Evolutionary conservation across 2,329 filamentous ascomycete species (phyloP), one percentile per base, ranked within the genome.

Genomic region (Penicillium italicum): DNA sequence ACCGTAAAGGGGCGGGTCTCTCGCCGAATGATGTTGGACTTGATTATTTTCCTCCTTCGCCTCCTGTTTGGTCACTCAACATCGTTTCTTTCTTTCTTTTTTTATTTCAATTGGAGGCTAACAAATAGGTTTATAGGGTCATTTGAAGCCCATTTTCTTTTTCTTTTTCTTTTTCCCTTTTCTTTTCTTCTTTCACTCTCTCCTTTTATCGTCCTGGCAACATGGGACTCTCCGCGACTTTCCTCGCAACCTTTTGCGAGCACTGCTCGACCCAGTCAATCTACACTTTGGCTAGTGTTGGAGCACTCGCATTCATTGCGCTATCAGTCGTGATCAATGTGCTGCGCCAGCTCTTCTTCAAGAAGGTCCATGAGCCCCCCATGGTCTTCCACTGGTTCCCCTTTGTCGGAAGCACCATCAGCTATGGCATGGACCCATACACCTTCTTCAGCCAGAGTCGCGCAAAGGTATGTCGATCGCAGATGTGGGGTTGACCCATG

Each of bases 351-450:
- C 66, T 95, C 54, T 77, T 97, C 59, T 85, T 91, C 78, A 89
- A 85, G 77, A 93, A 91, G 66, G 84, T 88, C 49, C 89, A 91
- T 72, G 88, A 91, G 72, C 89, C 89, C 30, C 84, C 84, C 0
- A 66, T 86, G 30, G 84, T 86, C 46, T 86, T 86, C 73, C 84
- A 86, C 73, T 83, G 78, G 80, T 74, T 87, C 31, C 84, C 84
- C 56, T 76, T 96, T 64, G 82, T 99, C 68, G 93, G 93, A 62
- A 97, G 88, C 79, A 97, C 94, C 57, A 80, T 97, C 67, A 89
- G 85, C 42, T 99, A 97, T 77, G 93, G 93, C 74, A 97, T 97
- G 76, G 91, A 97, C 69, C 68, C 85, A 1, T 85, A 81, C 73
- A 80, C 78, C 56, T 86, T 87, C 75, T 86, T 86, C 72, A 81